phyloP scores from a whole-genome alignment of 441 rosid genomes.

The Erodium moschatum region DNA sequence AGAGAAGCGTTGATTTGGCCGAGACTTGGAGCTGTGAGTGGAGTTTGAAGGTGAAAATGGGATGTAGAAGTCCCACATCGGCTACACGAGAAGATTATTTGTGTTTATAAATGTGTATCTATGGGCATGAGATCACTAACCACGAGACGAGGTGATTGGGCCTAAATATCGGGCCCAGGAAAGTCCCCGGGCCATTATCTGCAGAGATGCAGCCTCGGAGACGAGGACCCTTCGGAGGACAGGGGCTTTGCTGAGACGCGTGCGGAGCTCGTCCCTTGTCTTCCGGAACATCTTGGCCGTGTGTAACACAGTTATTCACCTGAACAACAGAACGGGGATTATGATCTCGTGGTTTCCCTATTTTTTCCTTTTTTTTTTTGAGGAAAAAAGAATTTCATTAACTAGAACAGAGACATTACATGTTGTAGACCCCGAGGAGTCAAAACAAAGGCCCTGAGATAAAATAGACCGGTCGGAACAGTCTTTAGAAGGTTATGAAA shows the following conservation, averaged over 20 bases:
- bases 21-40: not conserved
- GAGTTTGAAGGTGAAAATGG: too few species aligned
- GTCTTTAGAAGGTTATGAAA: too few species aligned
- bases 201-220: not conserved
- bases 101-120: not conserved
- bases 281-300: not conserved
- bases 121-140: not conserved
- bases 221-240: not conserved
- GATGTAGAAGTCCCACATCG: conserved; percentile 1
- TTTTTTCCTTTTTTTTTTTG: too few species aligned
- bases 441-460: too few species aligned
- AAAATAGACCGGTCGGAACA: too few species aligned
- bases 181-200: not conserved
- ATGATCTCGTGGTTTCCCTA: not conserved
- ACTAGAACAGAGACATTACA: too few species aligned
- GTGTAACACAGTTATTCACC: not conserved
- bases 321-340: not conserved
- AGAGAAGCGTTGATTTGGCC: conserved; percentile 2
- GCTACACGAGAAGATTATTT: not conserved
- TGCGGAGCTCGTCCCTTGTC: not conserved
- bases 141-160: not conserved
- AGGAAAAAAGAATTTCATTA: too few species aligned
- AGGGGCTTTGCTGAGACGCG: not conserved
- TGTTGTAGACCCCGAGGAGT: too few species aligned
- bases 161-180: not conserved